Percentiles rank a stretch among this genome's conserved stretches.
phyloP scores from a whole-genome alignment of 768 basidiomycete species.

The Fomitopsis serialis region DNA sequence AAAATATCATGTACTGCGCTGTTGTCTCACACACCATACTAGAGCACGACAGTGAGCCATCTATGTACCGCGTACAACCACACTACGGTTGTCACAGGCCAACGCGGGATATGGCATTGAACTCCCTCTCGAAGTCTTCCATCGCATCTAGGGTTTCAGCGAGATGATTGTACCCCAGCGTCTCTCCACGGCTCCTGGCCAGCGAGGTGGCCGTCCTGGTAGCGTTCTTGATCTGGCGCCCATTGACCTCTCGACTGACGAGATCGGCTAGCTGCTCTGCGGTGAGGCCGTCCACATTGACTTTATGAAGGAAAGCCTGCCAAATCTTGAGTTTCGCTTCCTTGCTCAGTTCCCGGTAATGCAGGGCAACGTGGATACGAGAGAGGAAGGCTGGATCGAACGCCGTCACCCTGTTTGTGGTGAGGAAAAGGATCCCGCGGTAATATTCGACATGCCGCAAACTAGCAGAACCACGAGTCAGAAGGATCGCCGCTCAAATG shows the following conservation, averaged over 20 bases:
- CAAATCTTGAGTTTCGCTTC: constrained; percentile 23
- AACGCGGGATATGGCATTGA: no score
- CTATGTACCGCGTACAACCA: no score
- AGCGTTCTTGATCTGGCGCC: constrained; percentile 52
- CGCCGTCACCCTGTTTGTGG: constrained; percentile 38
- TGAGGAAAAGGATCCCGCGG: constrained; percentile 34
- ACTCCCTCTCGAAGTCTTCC: constrained; percentile 35
- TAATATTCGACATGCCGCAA: constrained; percentile 30
- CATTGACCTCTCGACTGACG: background rate
- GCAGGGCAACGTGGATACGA: constrained; percentile 50
- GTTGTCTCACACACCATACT: no score
- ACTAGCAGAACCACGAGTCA: background rate
- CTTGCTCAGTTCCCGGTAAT: constrained; percentile 35
- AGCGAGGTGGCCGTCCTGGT: constrained; percentile 52
- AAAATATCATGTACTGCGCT: no score
- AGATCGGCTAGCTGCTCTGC: background rate
- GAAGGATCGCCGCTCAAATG: no score
- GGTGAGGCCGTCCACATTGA: background rate
- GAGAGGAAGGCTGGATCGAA: constrained; percentile 69
- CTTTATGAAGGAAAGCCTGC: background rate
- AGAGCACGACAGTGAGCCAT: no score
- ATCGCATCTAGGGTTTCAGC: constrained; percentile 56
- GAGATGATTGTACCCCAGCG: constrained; percentile 34
- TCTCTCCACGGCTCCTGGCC: constrained; percentile 42
- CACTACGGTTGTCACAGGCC: no score